Base-by-base conservation (phyloP, 2,329 filamentous ascomycete species). In the Aquanectria penicillioides region DNA sequence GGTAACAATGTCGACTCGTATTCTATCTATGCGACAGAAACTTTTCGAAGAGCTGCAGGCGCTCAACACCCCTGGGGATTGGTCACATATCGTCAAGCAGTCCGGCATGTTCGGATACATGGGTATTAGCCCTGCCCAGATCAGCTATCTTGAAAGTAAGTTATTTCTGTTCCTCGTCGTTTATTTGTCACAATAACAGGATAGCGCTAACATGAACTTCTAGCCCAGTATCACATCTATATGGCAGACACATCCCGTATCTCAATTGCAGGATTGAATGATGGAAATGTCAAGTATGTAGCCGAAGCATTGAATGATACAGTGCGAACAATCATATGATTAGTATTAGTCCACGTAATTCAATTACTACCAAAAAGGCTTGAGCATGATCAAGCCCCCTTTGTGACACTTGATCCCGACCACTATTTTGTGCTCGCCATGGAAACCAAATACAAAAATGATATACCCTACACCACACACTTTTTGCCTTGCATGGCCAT, bases 81-180 rank as follows among this genome's bases (percentile, higher is more conserved):
- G 76, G 76, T 59, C 63, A 6, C 74, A 75, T 36, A 60, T 78
- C 9, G 63, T 72, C 2, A 68, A 69, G 34, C 75, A 78, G 64
- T 72, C 62, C 23, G 75, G 75, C 47, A 77, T 78, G 75, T 78
- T 77, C 67, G 69, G 69, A 4, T 76, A 71, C 64, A 81, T 81
- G 2, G 84, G 83, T 1, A 70, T 86, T 63, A 79, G 63, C 9
- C 15, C 54, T 1, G 20, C 54, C 12, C 54, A 57, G 20, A 57
- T 57, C 9, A 13, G n/a, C 6, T 18, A 47, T 15, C 34, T 58
- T 0, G 47, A 52, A 28, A 31, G 55, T 52, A 40, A 41, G 54
- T 29, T 13, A 11, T 25, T 8, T 38, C 15, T 20, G 9, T 33
- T 20, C n/a, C 17, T 9, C 15, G 6, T 13, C 20, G 15, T 5